Percentiles rank a stretch among this genome's conserved stretches.
Conservation (phyloP, 225 moss, liverwort and hornwort species). For the Rhytidiadelphus loreus region DNA sequence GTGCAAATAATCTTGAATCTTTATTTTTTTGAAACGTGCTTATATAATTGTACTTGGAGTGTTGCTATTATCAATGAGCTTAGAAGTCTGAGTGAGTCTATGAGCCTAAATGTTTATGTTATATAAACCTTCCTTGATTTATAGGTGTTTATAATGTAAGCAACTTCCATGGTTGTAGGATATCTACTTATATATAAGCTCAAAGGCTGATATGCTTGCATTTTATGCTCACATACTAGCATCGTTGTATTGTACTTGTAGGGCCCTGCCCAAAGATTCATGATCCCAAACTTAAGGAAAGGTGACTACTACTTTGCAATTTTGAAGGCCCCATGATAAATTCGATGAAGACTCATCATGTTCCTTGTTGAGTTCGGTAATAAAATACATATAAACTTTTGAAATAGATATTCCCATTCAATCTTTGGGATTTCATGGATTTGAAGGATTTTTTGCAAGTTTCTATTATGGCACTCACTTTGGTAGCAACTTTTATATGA, state of each 20-base stretch:
- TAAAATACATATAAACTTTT: conserved; percentile 10
- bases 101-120: no score
- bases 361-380: conserved; percentile 42
- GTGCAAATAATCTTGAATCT: background rate
- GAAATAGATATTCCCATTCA: background rate
- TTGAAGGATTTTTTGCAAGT: background rate
- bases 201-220: no score
- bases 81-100: no score
- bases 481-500: background rate
- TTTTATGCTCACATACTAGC: no score
- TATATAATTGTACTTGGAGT: conserved; percentile 23
- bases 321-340: conserved; percentile 59
- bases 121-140: no score
- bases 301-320: conserved; percentile 82
- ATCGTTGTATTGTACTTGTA: background rate
- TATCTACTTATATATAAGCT: no score
- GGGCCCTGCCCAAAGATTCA: conserved; percentile 87
- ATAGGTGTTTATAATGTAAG: no score
- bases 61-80: background rate
- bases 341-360: conserved; percentile 34
- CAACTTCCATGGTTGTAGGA: no score
- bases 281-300: conserved; percentile 95
- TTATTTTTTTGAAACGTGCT: background rate
- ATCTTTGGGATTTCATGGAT: background rate
- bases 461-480: background rate